Evolutionary conservation across 2,329 filamentous ascomycete genomes (phyloP), one percentile per base, ranked within the genome.

Genomic region (Cladosporium sp.): DNA sequence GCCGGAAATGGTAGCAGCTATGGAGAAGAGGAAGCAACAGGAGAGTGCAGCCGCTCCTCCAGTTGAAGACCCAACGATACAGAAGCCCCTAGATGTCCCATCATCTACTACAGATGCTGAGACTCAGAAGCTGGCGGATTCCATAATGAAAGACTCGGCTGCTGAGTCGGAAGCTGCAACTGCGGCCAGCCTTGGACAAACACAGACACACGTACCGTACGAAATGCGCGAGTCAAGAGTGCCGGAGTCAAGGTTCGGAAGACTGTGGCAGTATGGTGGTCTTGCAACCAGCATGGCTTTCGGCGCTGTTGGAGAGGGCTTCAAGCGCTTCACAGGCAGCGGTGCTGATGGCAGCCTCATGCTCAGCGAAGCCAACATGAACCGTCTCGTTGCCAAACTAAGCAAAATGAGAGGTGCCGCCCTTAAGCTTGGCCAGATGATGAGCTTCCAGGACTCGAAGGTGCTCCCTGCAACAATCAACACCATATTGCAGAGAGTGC

Each of bases 361-460:
- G 81, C 86, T 99, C 65, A 98, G 92, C 77, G 86, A 92, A 6
- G 88, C 84, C 11, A 99, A 99, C 74, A 93, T 98, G 86, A 93
- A 98, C 76, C 87, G 96, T 58, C 85, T 99, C 10, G 95, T 99
- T 1, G 85, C 92, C 5, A 97, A 96, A 78, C 85, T 99, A 2
- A 98, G 94, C 3, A 90, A 92, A 26, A 99, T 99, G 95, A 88
- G 95, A 74, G 95, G 95, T 44, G 96, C 95, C 6, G 95, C 95
- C n/a, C 83, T 99, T 51, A 99, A 99, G 81, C 81, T 99, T 30
- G 96, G 95, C 0, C 95, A 99, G 81, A 95, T 98, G 91, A 90
- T 99, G 84, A 97, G 93, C 77, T 95, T 99, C 75, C 95, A 99
- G 82, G 95, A 99, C 80, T 88, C 92, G 44, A 98, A 97, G 78